phyloP scores from a whole-genome alignment of 2,329 filamentous ascomycete species.

The Phaeoacremonium minimum region DNA sequence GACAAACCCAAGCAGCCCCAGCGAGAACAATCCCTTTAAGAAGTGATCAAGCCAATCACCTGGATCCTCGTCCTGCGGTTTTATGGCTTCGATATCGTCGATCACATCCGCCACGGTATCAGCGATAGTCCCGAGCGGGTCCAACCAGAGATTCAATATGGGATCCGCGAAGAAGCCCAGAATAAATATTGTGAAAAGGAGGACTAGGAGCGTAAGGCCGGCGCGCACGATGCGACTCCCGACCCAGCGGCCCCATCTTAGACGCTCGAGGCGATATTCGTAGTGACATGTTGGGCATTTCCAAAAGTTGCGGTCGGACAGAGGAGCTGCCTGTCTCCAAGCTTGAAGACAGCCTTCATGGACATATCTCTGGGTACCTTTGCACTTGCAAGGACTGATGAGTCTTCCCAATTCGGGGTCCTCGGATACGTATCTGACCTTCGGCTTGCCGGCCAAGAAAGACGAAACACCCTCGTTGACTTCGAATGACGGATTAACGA shows the following conservation, averaged over 20 bases:
- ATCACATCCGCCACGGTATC: slow-evolving; percentile 42
- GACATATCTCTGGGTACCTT: slow-evolving; percentile 88
- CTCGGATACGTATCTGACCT: slow-evolving; percentile 62
- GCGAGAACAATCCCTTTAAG: slow-evolving; percentile 81
- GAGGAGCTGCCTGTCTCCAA: slow-evolving; percentile 74
- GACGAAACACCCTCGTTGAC: slow-evolving; percentile 24
- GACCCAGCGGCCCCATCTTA: slow-evolving; percentile 70
- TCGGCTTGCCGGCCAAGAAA: slow-evolving; percentile 22
- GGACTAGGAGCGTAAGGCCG: slow-evolving; percentile 65
- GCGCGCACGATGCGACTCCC: slow-evolving; percentile 65
- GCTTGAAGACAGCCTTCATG: slow-evolving; percentile 84
- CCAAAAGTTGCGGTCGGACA: slow-evolving; percentile 68
- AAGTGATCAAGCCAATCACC: slow-evolving; percentile 78
- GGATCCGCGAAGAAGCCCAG: slow-evolving; percentile 92
- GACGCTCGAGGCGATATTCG: slow-evolving; percentile 71
- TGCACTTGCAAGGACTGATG: slow-evolving; percentile 88
- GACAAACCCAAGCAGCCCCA: slow-evolving; percentile 80
- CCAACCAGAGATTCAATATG: slow-evolving; percentile 82
- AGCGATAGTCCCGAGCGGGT: slow-evolving; percentile 63
- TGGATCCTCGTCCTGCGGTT: slow-evolving; percentile 42
- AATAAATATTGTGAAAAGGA: slow-evolving; percentile 69
- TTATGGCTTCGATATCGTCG: slow-evolving; percentile 32
- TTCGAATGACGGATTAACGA: slow-evolving; percentile 45
- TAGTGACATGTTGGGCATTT: slow-evolving; percentile 86
- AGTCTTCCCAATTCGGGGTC: slow-evolving; percentile 72